These are phyloP conservation scores for Leishmania guyanensis DNA, from an alignment of 208 protist species.

Conservation along the genomic window DNA sequence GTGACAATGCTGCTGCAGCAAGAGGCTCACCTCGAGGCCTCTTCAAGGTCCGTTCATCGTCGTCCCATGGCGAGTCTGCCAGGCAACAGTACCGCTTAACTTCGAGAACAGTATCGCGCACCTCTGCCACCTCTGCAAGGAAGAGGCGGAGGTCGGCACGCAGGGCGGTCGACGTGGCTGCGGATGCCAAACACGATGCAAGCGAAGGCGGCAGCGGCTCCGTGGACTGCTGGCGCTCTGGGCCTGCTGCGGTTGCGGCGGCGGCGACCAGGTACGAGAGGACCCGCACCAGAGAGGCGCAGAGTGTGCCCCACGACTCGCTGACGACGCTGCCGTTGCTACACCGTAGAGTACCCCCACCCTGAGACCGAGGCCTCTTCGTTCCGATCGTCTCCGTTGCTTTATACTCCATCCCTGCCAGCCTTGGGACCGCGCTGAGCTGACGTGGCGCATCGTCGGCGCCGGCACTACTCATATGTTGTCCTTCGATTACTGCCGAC, in stretches of 20 bases:
- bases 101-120: slow-evolving; percentile 11
- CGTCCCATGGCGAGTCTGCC: not conserved
- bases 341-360: not conserved
- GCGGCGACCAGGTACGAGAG: slow-evolving; percentile 9
- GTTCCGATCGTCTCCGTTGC: slow-evolving; percentile 1
- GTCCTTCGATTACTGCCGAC: slow-evolving; percentile 1
- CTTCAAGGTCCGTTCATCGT: not conserved
- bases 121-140: slow-evolving; percentile 33
- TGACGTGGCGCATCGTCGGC: not conserved
- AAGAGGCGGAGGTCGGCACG: slow-evolving; percentile 28
- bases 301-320: slow-evolving; percentile 18
- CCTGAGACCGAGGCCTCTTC: not conserved
- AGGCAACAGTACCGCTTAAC: slow-evolving; percentile 2
- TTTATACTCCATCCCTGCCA: not conserved
- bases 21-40: not conserved
- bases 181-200: not conserved
- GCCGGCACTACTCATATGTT: not conserved
- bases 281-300: slow-evolving; percentile 17
- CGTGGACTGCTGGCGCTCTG: not conserved
- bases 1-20: not conserved
- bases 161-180: not conserved
- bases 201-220: slow-evolving; percentile 3
- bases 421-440: not conserved
- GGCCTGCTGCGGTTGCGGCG: not conserved
- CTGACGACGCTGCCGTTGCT: not conserved